Percentiles rank a stretch among this genome's conserved stretches.
These are phyloP conservation scores for Ormosia semicastrata DNA, from an alignment of 306 rosid species.

Conservation along the genomic window DNA sequence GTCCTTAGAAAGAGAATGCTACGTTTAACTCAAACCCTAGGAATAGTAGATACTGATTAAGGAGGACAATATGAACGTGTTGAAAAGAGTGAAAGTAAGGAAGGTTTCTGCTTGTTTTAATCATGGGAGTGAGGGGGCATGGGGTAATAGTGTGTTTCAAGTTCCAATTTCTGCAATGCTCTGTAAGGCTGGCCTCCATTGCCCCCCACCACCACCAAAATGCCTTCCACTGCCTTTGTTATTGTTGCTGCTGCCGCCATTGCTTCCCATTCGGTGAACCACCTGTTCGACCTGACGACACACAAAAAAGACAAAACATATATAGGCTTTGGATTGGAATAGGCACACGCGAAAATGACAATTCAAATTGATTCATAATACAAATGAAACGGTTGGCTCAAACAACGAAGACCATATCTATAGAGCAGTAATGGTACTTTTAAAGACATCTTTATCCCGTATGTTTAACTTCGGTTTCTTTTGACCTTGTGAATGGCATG, in stretches of 20 bases:
- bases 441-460: background rate
- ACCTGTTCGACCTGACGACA: slow-evolving; percentile 52
- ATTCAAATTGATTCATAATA: slow-evolving; percentile 19
- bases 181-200: slow-evolving; percentile 94
- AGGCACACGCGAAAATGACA: slow-evolving; percentile 26
- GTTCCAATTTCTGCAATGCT: slow-evolving; percentile 89
- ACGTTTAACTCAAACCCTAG: slow-evolving; percentile 20
- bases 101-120: slow-evolving; percentile 19
- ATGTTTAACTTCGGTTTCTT: background rate
- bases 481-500: background rate
- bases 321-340: slow-evolving; percentile 5
- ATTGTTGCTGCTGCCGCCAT: slow-evolving; percentile 34
- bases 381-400: background rate
- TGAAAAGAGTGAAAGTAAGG: slow-evolving; percentile 17
- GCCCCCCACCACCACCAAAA: slow-evolving; percentile 56
- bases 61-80: background rate
- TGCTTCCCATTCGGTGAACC: slow-evolving; percentile 37
- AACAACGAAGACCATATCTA: background rate
- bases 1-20: background rate
- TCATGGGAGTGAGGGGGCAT: slow-evolving; percentile 10
- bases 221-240: slow-evolving; percentile 55
- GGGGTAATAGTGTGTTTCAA: slow-evolving; percentile 33
- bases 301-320: background rate
- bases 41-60: background rate
- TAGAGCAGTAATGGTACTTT: background rate